Conservation (phyloP, 1,284 basidiomycete species). For the Sporisorium exsertum region DNA sequence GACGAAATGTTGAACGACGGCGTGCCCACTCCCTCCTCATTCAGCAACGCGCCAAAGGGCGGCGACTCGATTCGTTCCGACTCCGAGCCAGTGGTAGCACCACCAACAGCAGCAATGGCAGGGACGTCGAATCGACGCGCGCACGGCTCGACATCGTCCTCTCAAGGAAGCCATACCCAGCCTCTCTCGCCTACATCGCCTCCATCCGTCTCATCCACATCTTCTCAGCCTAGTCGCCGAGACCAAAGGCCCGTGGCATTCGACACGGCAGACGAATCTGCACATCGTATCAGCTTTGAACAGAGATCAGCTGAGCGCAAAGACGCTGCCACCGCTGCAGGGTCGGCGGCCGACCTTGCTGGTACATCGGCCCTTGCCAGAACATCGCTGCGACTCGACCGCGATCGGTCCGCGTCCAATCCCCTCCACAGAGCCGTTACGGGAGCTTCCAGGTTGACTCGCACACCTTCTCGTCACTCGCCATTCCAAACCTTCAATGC, state of each 20-base stretch:
- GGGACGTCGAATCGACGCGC: conserved; percentile 18
- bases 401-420: conserved; percentile 35
- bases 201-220: conserved; percentile 32
- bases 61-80: neutral
- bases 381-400: conserved; percentile 26
- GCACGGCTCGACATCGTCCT: conserved; percentile 28
- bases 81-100: conserved; percentile 16
- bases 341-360: conserved; percentile 11
- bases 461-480: conserved; percentile 31
- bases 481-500: conserved; percentile 11
- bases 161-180: conserved; percentile 25
- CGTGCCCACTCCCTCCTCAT: conserved; percentile 1
- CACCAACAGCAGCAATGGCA: conserved; percentile 14
- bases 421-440: conserved; percentile 39
- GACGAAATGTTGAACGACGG: conserved; percentile 30
- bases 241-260: conserved; percentile 34
- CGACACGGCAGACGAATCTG: conserved; percentile 22
- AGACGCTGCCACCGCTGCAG: conserved; percentile 5
- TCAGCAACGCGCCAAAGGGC: neutral
- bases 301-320: conserved; percentile 18
- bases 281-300: conserved; percentile 17
- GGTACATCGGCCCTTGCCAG: conserved; percentile 21
- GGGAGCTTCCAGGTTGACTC: conserved; percentile 23
- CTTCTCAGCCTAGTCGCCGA: conserved; percentile 21
- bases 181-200: conserved; percentile 36